A percentile compares a stretch with the other conserved stretches of the same genome.
These are phyloP conservation scores for Starmerella potacharoeniae DNA, from an alignment of 805 yeast species.

Conservation along the genomic window DNA sequence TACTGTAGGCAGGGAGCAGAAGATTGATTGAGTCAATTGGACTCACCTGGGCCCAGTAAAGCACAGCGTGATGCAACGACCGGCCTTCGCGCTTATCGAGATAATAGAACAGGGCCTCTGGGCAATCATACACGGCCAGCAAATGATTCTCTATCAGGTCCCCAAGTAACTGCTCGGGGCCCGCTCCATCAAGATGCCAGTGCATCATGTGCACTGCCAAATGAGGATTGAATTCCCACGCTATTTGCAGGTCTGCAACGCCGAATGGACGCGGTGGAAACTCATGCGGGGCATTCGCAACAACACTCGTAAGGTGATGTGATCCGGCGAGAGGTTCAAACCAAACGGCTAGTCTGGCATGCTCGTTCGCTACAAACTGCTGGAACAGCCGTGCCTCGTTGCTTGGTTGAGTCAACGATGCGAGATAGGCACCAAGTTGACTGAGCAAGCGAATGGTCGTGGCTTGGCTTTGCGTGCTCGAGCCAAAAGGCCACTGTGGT, in stretches of 20 bases:
- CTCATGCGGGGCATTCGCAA: neutral
- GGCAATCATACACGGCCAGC: slow-evolving; percentile 41
- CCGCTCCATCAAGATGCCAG: slow-evolving; percentile 3
- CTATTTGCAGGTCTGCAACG: slow-evolving; percentile 36
- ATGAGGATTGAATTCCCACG: slow-evolving; percentile 57
- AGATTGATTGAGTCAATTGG: slow-evolving; percentile 80
- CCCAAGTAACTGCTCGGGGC: slow-evolving; percentile 33
- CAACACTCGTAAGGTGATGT: neutral
- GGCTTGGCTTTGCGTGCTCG: slow-evolving; percentile 57
- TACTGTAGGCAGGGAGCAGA: slow-evolving; percentile 62
- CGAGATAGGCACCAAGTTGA: slow-evolving; percentile 34
- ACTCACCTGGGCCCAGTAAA: slow-evolving; percentile 64
- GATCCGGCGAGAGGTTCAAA: slow-evolving; percentile 40
- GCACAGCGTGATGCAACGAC: slow-evolving; percentile 28
- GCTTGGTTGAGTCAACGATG: slow-evolving; percentile 21
- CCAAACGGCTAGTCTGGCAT: slow-evolving; percentile 66
- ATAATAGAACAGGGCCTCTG: slow-evolving; percentile 50
- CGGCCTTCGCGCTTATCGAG: slow-evolving; percentile 24
- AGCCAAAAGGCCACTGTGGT: slow-evolving; percentile 71
- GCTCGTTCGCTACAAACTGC: slow-evolving; percentile 64
- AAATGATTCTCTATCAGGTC: slow-evolving; percentile 46
- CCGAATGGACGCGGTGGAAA: slow-evolving; percentile 9
- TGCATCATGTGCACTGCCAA: slow-evolving; percentile 53
- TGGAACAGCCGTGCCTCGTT: slow-evolving; percentile 35
- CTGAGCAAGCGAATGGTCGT: slow-evolving; percentile 51